Base-by-base conservation (phyloP, 1,284 basidiomycete species). In the Ganoderma sinense region DNA sequence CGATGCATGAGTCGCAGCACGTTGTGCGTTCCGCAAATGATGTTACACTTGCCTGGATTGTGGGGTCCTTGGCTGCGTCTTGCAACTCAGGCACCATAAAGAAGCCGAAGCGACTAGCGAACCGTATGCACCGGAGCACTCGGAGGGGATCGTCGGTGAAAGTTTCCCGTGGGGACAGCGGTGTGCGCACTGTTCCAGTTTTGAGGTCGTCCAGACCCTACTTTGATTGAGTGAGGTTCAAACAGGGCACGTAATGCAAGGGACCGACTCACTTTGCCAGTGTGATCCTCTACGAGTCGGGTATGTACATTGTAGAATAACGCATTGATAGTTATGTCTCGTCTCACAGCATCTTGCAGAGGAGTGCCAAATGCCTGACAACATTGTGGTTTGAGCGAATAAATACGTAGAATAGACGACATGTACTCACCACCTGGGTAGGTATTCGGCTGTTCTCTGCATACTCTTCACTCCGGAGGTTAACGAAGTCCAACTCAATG, bases 301-400 rank as follows among this genome's bases (percentile, higher is more conserved):
- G 94, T 91, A 77, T 99, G 97, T 0, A 99, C 89, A 74, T 99
- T 99, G 84, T 97, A 99, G 82, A 99, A 99, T 16, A 99, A 83
- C 0, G 98, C 87, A 78, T 99, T 99, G 81, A 99, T 97, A 0
- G 98, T 99, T 40, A 95, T 91, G 80, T 99, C 98, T 74, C 98
- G 87, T 45, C 98, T 85, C 62, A 94, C 80, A 0, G 98, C 97
- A 80, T 99, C 98, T 82, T 99, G 90, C 20, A 94, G 78, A 0
- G 98, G 97, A 1, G 97, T 98, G 1, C 98, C 98, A 69, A 97
- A 97, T 39, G 88, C 86, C 96, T 98, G 77, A 16, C 18, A 59
- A 16, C 48, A 31, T 5, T 20, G 64, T 45, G 59, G 14, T 43
- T 29, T 64, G 36, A 51, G 61, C 55, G 29, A 62, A 5, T 62